Percentiles rank a stretch among this genome's conserved stretches.
These are phyloP conservation scores for Debaryomycetaceae sp. DNA, from an alignment of 1,139 yeast genomes.

Conservation along the genomic window DNA sequence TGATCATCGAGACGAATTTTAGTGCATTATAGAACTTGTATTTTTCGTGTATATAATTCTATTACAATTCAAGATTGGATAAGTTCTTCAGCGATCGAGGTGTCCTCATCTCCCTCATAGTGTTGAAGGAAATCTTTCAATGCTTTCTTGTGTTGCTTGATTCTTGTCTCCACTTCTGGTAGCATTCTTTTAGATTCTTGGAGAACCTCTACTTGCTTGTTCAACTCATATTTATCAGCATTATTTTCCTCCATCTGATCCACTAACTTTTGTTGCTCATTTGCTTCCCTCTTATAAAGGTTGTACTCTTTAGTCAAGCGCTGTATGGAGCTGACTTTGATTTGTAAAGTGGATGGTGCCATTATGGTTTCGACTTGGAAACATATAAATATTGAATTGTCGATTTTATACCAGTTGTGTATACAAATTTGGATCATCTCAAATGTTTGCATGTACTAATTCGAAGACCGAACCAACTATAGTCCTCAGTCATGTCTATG, in stretches of 20 bases:
- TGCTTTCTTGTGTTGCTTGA: conserved; percentile 46
- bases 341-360: conserved; percentile 76
- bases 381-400: too few species aligned
- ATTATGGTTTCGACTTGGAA: conserved; percentile 30
- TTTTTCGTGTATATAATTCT: not conserved
- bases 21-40: too few species aligned
- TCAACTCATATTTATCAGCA: conserved; percentile 68
- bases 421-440: not conserved
- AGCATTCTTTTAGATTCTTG: conserved; percentile 68
- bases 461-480: too few species aligned
- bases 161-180: conserved; percentile 56
- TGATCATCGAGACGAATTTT: too few species aligned
- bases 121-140: conserved; percentile 28
- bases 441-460: too few species aligned
- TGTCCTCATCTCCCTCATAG: conserved; percentile 50
- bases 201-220: conserved; percentile 60
- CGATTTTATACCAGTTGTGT: not conserved
- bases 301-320: conserved; percentile 71
- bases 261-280: conserved; percentile 55
- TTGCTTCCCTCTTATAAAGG: conserved; percentile 61
- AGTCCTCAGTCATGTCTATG: too few species aligned
- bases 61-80: not conserved
- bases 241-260: conserved; percentile 37
- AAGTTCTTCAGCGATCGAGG: conserved; percentile 35
- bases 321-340: conserved; percentile 70